Base-by-base conservation (phyloP, 106 monocot genomes). In the Narthecium ossifragum region DNA sequence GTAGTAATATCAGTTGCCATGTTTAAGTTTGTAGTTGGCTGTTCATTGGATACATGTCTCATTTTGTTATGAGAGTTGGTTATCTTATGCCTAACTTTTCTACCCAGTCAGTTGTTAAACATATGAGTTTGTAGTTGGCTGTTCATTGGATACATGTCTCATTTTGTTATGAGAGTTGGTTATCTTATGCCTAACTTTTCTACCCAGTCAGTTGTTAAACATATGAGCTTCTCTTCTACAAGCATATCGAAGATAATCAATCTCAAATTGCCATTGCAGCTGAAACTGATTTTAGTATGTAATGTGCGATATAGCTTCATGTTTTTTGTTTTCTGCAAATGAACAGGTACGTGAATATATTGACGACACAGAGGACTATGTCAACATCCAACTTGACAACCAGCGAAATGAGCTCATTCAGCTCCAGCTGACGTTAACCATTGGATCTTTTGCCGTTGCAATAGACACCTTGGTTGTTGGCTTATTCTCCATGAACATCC, bases 381-480 rank as follows among this genome's bases (percentile, higher is more conserved):
- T 93, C 61, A 93, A 93, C 65, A 82, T 93, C 58, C 93, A 93
- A 60, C 85, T 93, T 13, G 93, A 88, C 77, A 93, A 88, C 72
- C 93, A 93, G 67, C 73, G 88, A 61, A 93, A 93, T 38, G 88
- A 85, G 48, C 79, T 93, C 14, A 93, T 93, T 66, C 88, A 93
- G 46, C 85, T 93, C 48, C 93, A 93, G 72, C 46, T 93, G 31
- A 72, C 64, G 21, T 26, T 93, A 21, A 77, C 68, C 4, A 93
- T 93, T 24, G 81, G 70, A 18, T 79, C 88, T 5, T 88, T 88
- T 53, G 93, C 65, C 1, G 74, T 93, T 34, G 76, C 79, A 18
- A 8, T 85, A 29, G 53, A 82, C 66, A 81, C 81, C 14, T 59
- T 88, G 21, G 80, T 93, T 23, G 78, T 45, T 26, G 93, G 93